A percentile compares a stretch with the other conserved stretches of the same genome.
phyloP scores from a whole-genome alignment of 148 eudicot genomes.

The Rhododendron ferrugineum region DNA sequence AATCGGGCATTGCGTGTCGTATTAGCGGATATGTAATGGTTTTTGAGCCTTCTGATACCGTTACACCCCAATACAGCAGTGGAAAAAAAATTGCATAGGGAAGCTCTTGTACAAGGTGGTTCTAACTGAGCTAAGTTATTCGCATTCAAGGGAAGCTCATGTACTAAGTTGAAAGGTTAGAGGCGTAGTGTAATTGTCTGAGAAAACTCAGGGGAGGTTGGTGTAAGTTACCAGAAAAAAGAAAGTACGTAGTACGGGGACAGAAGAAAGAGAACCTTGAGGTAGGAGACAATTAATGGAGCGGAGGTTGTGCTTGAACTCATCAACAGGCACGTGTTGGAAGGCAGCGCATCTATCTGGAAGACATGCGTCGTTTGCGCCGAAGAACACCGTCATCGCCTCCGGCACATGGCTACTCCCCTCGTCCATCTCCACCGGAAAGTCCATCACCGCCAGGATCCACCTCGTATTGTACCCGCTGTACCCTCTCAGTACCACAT shows the following conservation, averaged over 20 bases:
- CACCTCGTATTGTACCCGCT: slow-evolving; percentile 92
- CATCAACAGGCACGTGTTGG: slow-evolving; percentile 85
- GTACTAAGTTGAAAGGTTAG: too few species aligned
- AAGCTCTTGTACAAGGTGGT: too few species aligned
- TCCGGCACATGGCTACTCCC: slow-evolving; percentile 28
- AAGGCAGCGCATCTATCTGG: slow-evolving; percentile 49
- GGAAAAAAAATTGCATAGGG: too few species aligned
- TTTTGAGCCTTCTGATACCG: too few species aligned
- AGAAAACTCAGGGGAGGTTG: too few species aligned
- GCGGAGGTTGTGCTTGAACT: slow-evolving; percentile 58
- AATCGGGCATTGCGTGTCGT: too few species aligned
- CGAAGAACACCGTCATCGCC: slow-evolving; percentile 78
- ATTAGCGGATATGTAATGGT: too few species aligned
- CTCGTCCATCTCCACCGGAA: slow-evolving; percentile 28
- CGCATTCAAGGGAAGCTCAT: too few species aligned
- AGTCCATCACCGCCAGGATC: slow-evolving; percentile 60
- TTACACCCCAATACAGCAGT: too few species aligned
- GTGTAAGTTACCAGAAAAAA: background rate
- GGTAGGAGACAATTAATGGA: slow-evolving; percentile 42
- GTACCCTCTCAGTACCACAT: slow-evolving; percentile 76
- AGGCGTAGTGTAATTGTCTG: too few species aligned
- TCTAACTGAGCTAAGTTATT: too few species aligned
- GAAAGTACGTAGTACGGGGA: background rate
- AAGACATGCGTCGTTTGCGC: slow-evolving; percentile 77
- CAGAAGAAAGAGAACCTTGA: slow-evolving; percentile 44